Percentiles rank a stretch among this genome's conserved stretches.
These are phyloP conservation scores for Cicer yamashitae DNA, from an alignment of 306 rosid species.

Conservation along the genomic window DNA sequence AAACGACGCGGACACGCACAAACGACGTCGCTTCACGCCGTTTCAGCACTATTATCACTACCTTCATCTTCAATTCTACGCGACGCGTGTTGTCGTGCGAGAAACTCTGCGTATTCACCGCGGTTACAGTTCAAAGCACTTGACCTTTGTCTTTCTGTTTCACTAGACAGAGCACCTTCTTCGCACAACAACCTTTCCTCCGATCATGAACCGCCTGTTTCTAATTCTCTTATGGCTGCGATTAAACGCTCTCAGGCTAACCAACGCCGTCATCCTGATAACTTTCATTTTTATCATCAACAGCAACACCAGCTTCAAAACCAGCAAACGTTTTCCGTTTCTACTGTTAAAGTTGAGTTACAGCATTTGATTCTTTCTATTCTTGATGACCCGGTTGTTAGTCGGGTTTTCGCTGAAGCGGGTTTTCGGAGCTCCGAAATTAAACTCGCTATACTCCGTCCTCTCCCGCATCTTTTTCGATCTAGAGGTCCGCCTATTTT, in stretches of 20 bases:
- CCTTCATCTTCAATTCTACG: conserved; percentile 77
- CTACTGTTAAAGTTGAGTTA: conserved; percentile 79
- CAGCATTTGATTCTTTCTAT: conserved; percentile 82
- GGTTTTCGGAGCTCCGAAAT: conserved; percentile 98
- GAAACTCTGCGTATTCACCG: conserved; percentile 80
- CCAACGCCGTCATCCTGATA: conserved; percentile 91
- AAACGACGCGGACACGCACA: conserved; percentile 90
- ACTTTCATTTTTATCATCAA: conserved; percentile 71
- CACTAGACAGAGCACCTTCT: conserved; percentile 81
- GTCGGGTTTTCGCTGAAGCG: conserved; percentile 90
- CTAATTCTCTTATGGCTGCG: conserved; percentile 98
- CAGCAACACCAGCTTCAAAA: conserved; percentile 46
- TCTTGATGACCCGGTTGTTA: conserved; percentile 95
- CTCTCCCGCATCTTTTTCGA: conserved; percentile 73
- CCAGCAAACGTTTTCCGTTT: conserved; percentile 71
- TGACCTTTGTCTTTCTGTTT: conserved; percentile 83
- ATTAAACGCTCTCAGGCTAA: conserved; percentile 94
- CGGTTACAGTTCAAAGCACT: conserved; percentile 92
- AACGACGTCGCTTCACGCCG: conserved; percentile 91
- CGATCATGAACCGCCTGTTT: conserved; percentile 89
- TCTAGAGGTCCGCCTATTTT: conserved; percentile 72
- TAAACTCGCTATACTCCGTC: conserved; percentile 78
- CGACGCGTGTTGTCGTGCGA: conserved; percentile 85
- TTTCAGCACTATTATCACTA: conserved; percentile 76
- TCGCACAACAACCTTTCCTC: conserved; percentile 55